Percentiles rank a stretch among this genome's conserved stretches.
These are phyloP conservation scores for Nicotiana knightiana DNA, from an alignment of 257 asterid genomes.

Conservation along the genomic window DNA sequence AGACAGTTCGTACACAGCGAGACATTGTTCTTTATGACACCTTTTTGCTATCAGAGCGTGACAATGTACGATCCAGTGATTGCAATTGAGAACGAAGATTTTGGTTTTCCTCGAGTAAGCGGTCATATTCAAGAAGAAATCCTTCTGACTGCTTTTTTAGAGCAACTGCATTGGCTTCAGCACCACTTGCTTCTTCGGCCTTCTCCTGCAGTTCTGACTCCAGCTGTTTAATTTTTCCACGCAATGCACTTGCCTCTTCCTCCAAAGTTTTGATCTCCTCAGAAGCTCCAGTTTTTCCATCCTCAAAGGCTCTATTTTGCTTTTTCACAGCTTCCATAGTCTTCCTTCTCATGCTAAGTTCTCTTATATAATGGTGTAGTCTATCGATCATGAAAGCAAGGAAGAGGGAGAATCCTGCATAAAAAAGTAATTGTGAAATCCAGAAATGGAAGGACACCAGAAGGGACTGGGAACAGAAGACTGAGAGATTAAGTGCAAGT, in stretches of 20 bases:
- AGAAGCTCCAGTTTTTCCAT: slow-evolving; percentile 31
- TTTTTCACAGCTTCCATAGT: slow-evolving; percentile 63
- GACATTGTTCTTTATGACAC: slow-evolving; percentile 28
- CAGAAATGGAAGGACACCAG: neutral
- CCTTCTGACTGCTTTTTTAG: slow-evolving; percentile 86
- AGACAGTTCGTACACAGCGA: neutral
- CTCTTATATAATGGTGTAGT: slow-evolving; percentile 79
- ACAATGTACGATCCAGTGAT: slow-evolving; percentile 54
- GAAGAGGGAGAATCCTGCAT: slow-evolving; percentile 74
- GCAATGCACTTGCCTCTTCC: slow-evolving; percentile 44
- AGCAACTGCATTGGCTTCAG: slow-evolving; percentile 72
- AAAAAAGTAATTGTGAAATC: neutral
- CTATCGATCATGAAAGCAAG: slow-evolving; percentile 79
- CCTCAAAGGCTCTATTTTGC: slow-evolving; percentile 55
- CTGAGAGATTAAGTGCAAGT: neutral
- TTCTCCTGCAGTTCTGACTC: slow-evolving; percentile 54
- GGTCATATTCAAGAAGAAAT: slow-evolving; percentile 77
- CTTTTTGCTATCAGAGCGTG: slow-evolving; percentile 73
- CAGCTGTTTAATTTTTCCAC: slow-evolving; percentile 38
- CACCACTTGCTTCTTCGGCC: slow-evolving; percentile 46
- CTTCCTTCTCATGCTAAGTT: slow-evolving; percentile 72
- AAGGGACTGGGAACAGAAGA: neutral
- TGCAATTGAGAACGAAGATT: slow-evolving; percentile 68
- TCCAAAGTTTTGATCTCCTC: slow-evolving; percentile 52
- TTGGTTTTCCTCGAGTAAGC: slow-evolving; percentile 82